Base-by-base conservation (phyloP, 2,329 filamentous ascomycete genomes). In the Fusarium illudens region DNA sequence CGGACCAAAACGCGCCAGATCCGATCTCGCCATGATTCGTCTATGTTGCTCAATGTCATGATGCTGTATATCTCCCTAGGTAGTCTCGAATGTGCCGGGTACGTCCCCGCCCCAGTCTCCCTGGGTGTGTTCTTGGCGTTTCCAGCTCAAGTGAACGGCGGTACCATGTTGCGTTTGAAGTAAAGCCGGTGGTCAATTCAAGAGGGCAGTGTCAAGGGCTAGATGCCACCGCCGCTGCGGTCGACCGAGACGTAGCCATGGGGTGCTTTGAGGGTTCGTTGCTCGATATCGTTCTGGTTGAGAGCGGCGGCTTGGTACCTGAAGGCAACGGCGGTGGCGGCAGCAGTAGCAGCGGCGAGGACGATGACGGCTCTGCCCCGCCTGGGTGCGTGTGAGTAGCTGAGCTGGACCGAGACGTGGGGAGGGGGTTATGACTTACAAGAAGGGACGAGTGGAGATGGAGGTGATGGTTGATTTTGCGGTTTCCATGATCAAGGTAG, bases 181-280 rank as follows among this genome's bases (percentile, higher is more conserved):
- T 22, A 39, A 39, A 50, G 9, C 33, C 22, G 3, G 6, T 29
- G 12, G 17, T 33, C 6, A 15, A n/a, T 6, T 8, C 10, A 22
- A 8, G 33, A 49, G 20, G 6, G 17, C 15, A 15, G 22, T 7
- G 13, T 25, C 46, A 37, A 52, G 13, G 30, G 9, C 64, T 64
- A 84, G 37, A 83, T 75, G 0, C 82, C 82, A 1, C 82, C 82
- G 4, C 84, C 84, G 69, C 84, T 86, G 22, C 84, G 80, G 57
- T 86, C 84, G 58, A 86, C 84, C 58, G 79, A 82, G 58, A 86
- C 84, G 72, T 85, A 83, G 51, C 81, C 77, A 64, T 80, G 80
- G 22, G 77, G 76, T 5, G 74, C 71, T 34, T 75, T 74, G 59
- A 68, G 67, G 29, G 74, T 76, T 71, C 77, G 78, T 76, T 84